Conservation (phyloP, 2,329 filamentous ascomycete genomes). For the Pestalotiopsis sp. region DNA sequence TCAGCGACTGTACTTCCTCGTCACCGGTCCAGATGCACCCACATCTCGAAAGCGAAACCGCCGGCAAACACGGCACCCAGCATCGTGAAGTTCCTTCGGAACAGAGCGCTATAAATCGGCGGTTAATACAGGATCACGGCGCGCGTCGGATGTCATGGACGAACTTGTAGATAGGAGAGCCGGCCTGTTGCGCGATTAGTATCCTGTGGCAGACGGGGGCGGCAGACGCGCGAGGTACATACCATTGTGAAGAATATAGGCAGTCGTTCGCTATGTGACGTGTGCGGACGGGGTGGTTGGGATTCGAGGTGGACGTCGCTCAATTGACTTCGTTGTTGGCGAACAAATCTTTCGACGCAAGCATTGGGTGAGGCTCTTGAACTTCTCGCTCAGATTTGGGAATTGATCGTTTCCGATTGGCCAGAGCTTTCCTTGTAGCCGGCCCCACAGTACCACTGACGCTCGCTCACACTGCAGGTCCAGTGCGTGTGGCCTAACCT, state of each 20-base stretch:
- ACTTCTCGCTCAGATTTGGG: slow-evolving; percentile 15
- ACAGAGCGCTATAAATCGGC: slow-evolving; percentile 64
- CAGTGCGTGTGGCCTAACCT: background rate
- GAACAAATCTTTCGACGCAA: slow-evolving; percentile 3
- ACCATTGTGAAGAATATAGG: slow-evolving; percentile 56
- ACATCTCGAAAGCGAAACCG: slow-evolving; percentile 95
- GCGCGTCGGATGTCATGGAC: slow-evolving; percentile 32
- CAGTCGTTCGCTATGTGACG: slow-evolving; percentile 12
- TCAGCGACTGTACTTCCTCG: slow-evolving; percentile 30
- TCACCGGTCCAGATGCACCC: slow-evolving; percentile 42
- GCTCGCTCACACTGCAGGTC: background rate
- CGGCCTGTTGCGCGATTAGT: slow-evolving; percentile 42
- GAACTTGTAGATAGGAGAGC: slow-evolving; percentile 61
- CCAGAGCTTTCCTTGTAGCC: slow-evolving; percentile 26
- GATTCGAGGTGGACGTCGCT: slow-evolving; percentile 14
- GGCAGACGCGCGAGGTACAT: slow-evolving; percentile 32
- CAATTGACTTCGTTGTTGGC: slow-evolving; percentile 13
- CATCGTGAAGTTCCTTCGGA: slow-evolving; percentile 88
- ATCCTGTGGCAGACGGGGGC: slow-evolving; percentile 11
- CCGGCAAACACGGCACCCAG: slow-evolving; percentile 82
- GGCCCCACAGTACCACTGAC: background rate
- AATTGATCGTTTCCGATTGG: slow-evolving; percentile 36
- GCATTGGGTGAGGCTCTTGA: slow-evolving; percentile 8
- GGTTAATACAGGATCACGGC: slow-evolving; percentile 24
- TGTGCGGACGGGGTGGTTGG: slow-evolving; percentile 5